Evolutionary conservation across 2,329 filamentous ascomycete species (phyloP), one percentile per base, ranked within the genome.

Genomic region (Pseudogymnoascus sp.): DNA sequence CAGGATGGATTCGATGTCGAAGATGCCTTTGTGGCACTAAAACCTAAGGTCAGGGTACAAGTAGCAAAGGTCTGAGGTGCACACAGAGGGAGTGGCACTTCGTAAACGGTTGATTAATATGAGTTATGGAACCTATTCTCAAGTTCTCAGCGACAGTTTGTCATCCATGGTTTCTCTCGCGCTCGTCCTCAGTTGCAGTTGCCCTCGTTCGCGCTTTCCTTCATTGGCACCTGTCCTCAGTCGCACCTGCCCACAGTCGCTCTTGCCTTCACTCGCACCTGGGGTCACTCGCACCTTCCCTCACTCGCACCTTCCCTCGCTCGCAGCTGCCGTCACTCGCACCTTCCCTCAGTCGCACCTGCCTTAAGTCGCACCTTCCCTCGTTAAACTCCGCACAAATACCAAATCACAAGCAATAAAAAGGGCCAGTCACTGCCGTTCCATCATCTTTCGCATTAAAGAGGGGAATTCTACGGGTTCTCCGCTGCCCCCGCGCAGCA

Each of bases 381-480:
- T 7, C 48, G 31, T 8, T 13, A 2, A 57, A 57, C 25, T 4
- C 7, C 48, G 19, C n/a, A 54, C 14, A 57, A 57, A 57, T 3
- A 13, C 10, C 2, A 54, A 19, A 21, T 57, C 51, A 57, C 51
- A 34, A 21, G 51, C 51, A 57, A 34, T 21, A 13, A 57, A 57
- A 57, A 34, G 25, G 25, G 34, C 51, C 34, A 21, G 2, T 7
- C 1, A 14, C 1, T 57, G 28, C n/a, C 51, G 25, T 57, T 57
- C 51, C 51, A 19, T 57, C 51, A 3, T 57, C 16, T 21, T 57
- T 57, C 51, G 5, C 28, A 57, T 57, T 57, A 57, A 19, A 57
- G 51, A 57, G 28, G 51, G 51, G 51, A 57, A 34, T 57, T 57
- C 28, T 57, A 57, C 34, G 51, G 51, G 51, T 57, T 14, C 48